Evolutionary conservation across 75 land plant species (phyloP).

Genomic region (Chamaecyparis obtusa): DNA sequence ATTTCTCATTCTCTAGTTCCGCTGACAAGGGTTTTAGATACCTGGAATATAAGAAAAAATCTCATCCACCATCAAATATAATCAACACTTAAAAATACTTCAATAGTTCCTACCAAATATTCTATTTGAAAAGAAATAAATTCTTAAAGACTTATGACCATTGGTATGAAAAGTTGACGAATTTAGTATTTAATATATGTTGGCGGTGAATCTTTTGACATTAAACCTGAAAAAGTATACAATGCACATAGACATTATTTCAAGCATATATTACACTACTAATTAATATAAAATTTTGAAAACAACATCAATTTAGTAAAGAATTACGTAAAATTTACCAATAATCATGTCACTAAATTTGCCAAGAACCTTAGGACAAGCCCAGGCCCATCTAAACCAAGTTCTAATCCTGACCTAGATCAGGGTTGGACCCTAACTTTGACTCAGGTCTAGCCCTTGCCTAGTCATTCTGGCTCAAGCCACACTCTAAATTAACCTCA

Average conservation of each 20-base stretch:
- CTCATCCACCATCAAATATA: conserved; percentile 3
- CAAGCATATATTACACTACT: background rate
- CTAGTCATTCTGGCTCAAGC: no score
- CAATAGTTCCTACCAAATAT: background rate
- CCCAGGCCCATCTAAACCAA: no score
- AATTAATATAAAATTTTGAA: background rate
- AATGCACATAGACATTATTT: background rate
- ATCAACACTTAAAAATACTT: background rate
- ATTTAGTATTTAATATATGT: background rate
- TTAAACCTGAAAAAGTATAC: background rate
- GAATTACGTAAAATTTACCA: background rate
- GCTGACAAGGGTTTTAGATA: conserved; percentile 86
- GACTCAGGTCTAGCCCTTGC: no score
- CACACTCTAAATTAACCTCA: no score
- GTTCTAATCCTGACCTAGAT: no score
- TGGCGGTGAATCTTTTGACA: background rate
- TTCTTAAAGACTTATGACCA: background rate
- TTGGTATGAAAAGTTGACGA: background rate
- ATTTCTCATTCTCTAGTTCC: conserved; percentile 85
- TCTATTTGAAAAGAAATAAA: background rate
- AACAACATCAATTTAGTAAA: background rate
- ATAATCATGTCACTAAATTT: background rate
- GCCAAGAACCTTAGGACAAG: no score
- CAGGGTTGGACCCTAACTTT: no score
- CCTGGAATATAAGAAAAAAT: conserved; percentile 35